Base-by-base conservation (phyloP, 2,329 filamentous ascomycete species). In the Arthrobotrys pseudoclavata region DNA sequence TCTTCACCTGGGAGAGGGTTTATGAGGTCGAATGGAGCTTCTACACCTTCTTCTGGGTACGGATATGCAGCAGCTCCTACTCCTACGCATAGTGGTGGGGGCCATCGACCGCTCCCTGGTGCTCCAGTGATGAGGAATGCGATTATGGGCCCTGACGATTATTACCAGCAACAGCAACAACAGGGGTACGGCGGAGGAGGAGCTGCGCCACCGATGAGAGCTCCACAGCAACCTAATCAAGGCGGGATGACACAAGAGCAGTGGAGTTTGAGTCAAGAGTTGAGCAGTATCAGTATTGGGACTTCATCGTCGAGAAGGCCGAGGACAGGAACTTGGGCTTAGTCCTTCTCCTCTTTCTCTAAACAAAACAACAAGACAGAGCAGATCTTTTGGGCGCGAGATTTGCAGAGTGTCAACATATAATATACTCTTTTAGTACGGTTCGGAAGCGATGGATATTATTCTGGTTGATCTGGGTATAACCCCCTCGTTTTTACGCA, bases 211-310 rank as follows among this genome's bases (percentile, higher is more conserved):
- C 52, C 72, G 6, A 29, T 53, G 29, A 60, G 55, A 10, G 18
- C 34, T 13, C 55, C 55, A 50, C 68, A 62, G 50, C 55, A 50
- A 34, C 67, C 52, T 18, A 72, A 68, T n/a, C 68, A 68, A 0
- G 75, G 63, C 22, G 63, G 60, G 12, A 78, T 78, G 75, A 78
- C 68, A 9, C 47, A 63, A 12, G 69, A 78, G 55, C 68, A 78
- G 48, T 78, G 75, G 75, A 68, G 68, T n/a, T 50, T 78, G 48
- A 78, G 75, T 40, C 75, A 78, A 22, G 75, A 78, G 42, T 42
- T 78, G 47, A 78, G 75, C 50, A 78, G 75, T 22, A 78, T 78
- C 26, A 71, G 40, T 20, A 78, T 78, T 45, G 75, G 75, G 6
- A 60, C 34, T 34, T 48, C 60, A 4, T 77, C 74, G 18, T 69